These are phyloP conservation scores for Chenopodium quinoa DNA, from an alignment of 148 eudicot genomes.

Conservation along the genomic window DNA sequence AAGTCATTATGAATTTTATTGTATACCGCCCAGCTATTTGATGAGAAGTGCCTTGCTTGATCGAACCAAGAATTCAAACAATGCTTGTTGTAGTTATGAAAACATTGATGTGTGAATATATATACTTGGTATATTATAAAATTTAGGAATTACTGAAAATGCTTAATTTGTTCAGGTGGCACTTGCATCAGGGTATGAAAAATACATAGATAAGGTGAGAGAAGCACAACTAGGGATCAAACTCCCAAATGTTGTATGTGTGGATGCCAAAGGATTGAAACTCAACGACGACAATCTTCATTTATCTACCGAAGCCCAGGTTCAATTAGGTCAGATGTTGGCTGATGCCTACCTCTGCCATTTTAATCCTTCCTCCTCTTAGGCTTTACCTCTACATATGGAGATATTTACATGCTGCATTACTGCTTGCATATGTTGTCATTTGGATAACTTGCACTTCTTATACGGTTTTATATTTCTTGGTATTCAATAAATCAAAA, in stretches of 20 bases:
- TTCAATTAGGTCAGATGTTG: conserved; percentile 60
- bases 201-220: conserved; percentile 50
- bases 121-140: background rate
- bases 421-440: background rate
- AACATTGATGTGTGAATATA: background rate
- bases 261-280: conserved; percentile 79
- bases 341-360: conserved; percentile 68
- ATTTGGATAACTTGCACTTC: background rate
- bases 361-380: conserved; percentile 29
- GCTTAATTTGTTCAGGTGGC: conserved; percentile 54
- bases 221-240: conserved; percentile 65
- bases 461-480: background rate
- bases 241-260: conserved; percentile 66
- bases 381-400: background rate
- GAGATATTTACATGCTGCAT: background rate
- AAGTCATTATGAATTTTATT: background rate
- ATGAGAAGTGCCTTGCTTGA: background rate
- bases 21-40: no score
- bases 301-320: conserved; percentile 66
- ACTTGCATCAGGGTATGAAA: conserved; percentile 70
- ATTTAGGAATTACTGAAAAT: background rate
- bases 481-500: background rate
- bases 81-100: background rate
- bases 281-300: conserved; percentile 70
- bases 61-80: background rate